Evolutionary conservation across 176 grass and related monocot genomes (phyloP).

Genomic region (Aechmea fasciata): DNA sequence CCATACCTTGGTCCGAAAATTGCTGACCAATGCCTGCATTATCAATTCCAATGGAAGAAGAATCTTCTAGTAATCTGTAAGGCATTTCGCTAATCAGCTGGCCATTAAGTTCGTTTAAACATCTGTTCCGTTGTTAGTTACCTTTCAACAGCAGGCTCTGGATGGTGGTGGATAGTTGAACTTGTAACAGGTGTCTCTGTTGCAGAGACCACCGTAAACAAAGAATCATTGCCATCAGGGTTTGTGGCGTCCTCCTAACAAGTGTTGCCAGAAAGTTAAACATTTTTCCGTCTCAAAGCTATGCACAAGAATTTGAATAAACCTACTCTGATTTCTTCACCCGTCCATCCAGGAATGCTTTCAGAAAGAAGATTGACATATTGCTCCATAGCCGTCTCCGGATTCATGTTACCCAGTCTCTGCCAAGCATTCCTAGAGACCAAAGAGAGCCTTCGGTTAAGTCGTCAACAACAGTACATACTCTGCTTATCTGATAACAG

Average conservation of each 20-base stretch:
- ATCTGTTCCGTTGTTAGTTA: background rate
- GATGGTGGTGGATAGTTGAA: background rate
- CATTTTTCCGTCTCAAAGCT: background rate
- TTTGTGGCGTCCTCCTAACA: slow-evolving; percentile 3
- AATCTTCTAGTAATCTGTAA: slow-evolving; percentile 12
- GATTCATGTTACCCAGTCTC: slow-evolving; percentile 62
- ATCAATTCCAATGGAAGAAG: slow-evolving; percentile 5
- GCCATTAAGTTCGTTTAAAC: background rate
- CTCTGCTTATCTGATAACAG: background rate
- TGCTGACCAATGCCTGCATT: background rate
- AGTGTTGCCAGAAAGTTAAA: background rate
- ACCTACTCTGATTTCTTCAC: slow-evolving; percentile 29
- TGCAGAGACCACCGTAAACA: background rate
- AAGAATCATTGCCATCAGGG: background rate
- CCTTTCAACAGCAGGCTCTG: slow-evolving; percentile 6
- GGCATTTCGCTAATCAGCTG: background rate
- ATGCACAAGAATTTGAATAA: background rate
- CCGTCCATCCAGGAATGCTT: slow-evolving; percentile 51
- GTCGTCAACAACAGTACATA: slow-evolving; percentile 9
- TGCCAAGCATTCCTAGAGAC: slow-evolving; percentile 61
- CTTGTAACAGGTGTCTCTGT: slow-evolving; percentile 1
- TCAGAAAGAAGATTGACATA: slow-evolving; percentile 63
- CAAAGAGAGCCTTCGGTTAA: slow-evolving; percentile 1
- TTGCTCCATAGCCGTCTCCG: slow-evolving; percentile 74
- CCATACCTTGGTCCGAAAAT: slow-evolving; percentile 15